Conservation (phyloP, 2,329 filamentous ascomycete species). For the Cladosporium oxysporum region DNA sequence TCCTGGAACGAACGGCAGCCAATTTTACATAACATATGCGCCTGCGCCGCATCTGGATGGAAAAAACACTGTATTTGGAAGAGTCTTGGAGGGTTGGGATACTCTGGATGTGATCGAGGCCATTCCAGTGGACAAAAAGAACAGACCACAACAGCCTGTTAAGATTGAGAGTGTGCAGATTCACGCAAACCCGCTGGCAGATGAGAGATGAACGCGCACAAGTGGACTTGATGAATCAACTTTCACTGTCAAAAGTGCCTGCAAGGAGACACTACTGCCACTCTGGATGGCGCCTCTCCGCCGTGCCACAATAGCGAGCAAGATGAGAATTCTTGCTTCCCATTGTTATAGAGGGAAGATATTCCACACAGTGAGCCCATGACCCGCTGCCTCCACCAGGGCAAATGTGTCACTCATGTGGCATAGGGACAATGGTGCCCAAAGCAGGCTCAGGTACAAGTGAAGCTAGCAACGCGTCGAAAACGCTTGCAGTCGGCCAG, state of each 20-base stretch:
- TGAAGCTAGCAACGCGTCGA: not conserved
- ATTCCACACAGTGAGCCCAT: not conserved
- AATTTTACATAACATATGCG: constrained; percentile 80
- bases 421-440: not conserved
- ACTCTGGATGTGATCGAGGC: constrained; percentile 72
- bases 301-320: not conserved
- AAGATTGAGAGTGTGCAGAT: constrained; percentile 70
- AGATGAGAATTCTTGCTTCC: not conserved
- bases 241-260: not conserved
- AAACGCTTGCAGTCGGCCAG: not conserved
- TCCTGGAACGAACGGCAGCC: constrained; percentile 87
- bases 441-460: not conserved
- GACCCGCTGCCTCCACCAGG: not conserved
- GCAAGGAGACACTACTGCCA: not conserved
- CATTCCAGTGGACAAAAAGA: constrained; percentile 76
- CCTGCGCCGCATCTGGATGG: constrained; percentile 79
- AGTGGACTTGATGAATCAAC: not conserved
- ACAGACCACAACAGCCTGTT: constrained; percentile 66
- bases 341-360: not conserved
- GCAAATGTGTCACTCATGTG: not conserved
- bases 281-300: not conserved
- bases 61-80: constrained; percentile 81
- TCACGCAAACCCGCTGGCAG: constrained; percentile 76
- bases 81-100: constrained; percentile 60
- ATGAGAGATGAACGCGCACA: constrained; percentile 34